Evolutionary conservation across 768 basidiomycete genomes (phyloP), one percentile per base, ranked within the genome.

Genomic region (Boletus sp.): DNA sequence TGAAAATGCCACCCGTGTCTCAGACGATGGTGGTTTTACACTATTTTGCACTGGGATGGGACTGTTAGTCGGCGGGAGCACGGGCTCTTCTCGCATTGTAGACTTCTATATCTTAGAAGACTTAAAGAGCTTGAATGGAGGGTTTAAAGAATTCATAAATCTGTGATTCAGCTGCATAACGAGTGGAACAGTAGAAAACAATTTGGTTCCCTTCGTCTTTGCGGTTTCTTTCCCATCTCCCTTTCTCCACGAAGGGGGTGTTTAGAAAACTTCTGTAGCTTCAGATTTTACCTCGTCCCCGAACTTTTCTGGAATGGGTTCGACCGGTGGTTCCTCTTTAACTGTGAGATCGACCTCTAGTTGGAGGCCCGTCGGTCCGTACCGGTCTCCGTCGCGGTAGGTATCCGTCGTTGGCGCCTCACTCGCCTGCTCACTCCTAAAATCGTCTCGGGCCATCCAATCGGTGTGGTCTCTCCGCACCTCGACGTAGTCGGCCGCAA

Each of bases 31-130:
- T 13, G 74, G 74, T n/a, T n/a, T n/a, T n/a, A n/a, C n/a, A n/a
- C n/a, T n/a, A n/a, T 38, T 85, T 84, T 57, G 80, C 87, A n/a
- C 74, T 79, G 47, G 87, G 87, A 38, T 90, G 87, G 86, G 89
- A 90, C 63, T 91, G 89, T 63, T 87, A 64, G 79, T 59, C 15
- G n/a, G n/a, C n/a, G 19, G n/a, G 32, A 25, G 11, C 11, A 21
- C 7, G 14, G 47, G 1, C 14, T 29, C 33, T 34, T 29, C 15
- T 30, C 10, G 25, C 27, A 14, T 41, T 4, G 1, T 32, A 34
- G 17, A 11, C 13, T 42, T 7, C 4, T 25, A 19, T 29, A 40
- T 47, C 19, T 47, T 34, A 1, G 8, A 27, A 46, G 40, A 41
- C 41, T 41, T 39, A 7, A 35, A 38, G 38, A 33, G 13, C 25